Evolutionary conservation across 139 green algal species (phyloP), one percentile per base, ranked within the genome.

Genomic region (Chlorella sp.): DNA sequence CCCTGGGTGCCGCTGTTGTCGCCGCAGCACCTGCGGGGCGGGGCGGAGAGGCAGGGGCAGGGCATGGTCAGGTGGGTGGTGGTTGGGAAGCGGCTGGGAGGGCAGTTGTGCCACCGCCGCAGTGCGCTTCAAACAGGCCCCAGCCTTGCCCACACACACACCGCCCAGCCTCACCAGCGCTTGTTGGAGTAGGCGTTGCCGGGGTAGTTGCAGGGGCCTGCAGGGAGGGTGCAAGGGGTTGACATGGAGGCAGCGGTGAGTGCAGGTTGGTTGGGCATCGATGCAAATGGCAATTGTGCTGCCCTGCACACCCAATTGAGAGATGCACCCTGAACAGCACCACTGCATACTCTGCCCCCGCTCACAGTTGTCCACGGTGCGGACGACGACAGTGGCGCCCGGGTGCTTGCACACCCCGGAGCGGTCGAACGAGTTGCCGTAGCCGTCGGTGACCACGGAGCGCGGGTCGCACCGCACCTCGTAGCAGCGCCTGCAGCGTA

Each of bases 151-250:
- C 44, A 51, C 44, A 51, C 7, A 16, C 7, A 6, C 6, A 9
- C 44, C 44, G 44, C 7, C 44, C 44, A 16, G 44, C 7, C 44
- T 51, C 87, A 91, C 87, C 87, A 91, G 34, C 87, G 69, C 78
- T 90, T 90, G 76, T 91, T 91, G 70, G 32, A 74, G 69, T 85
- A 90, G 38, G 81, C 47, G 47, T 91, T 91, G 62, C 11, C 56
- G 16, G 84, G 78, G 78, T 89, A 89, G 23, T 82, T 57, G 78
- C 87, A 90, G 21, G 87, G 87, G 75, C 82, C 80, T 85, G 80
- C 2, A 38, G 30, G 78, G 17, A n/a, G n/a, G n/a, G n/a, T n/a
- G n/a, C n/a, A n/a, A n/a, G n/a, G n/a, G n/a, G n/a, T n/a, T n/a
- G n/a, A n/a, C n/a, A n/a, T n/a, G n/a, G n/a, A n/a, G n/a, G 28